Base-by-base conservation (phyloP, 2,329 filamentous ascomycete genomes). In the Didymella segeticola region DNA sequence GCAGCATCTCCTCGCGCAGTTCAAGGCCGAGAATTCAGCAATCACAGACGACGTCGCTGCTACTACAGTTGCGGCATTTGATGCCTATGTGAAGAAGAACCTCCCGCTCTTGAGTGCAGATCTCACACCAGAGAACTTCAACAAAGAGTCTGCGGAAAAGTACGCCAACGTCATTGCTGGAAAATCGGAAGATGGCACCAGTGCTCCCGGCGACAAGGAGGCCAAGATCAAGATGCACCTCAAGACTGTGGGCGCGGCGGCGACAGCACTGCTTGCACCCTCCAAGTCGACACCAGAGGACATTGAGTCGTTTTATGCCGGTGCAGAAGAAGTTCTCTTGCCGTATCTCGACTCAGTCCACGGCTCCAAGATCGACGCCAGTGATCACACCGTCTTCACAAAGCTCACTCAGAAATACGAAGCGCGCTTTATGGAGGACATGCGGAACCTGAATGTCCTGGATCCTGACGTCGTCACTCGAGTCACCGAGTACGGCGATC, bases 211-310 rank as follows among this genome's bases (percentile, higher is more conserved):
- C 6, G 91, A 96, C 67, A 86, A 87, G 50, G 90, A 96, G 71
- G 90, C 91, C 12, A 96, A 96, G 78, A 77, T 91, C 62, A 96
- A 93, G 77, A 96, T 96, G 91, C 90, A 96, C 67, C 83, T 96
- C 57, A 87, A 85, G 58, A 88, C 85, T 0, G 80, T 80, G 2
- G 71, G 78, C 12, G 78, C 80, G 2, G 84, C 86, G 15, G 80
- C 82, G 10, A 78, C 79, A 50, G 82, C 81, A 2, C 72, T 87
- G 34, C 57, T 62, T 30, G 63, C 56, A 25, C 71, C 48, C 15
- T 69, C 56, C 15, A 72, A 72, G 25, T 45, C 67, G 14, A 65
- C 67, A 23, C 57, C 67, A 5, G 64, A 69, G n/a, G 53, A 68
- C 59, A 37, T 71, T 27, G 74, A 78, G 25, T 71, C 77, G 0